Evolutionary conservation across 2,329 filamentous ascomycete genomes (phyloP), one percentile per base, ranked within the genome.

Genomic region (Thelonectria blattea): DNA sequence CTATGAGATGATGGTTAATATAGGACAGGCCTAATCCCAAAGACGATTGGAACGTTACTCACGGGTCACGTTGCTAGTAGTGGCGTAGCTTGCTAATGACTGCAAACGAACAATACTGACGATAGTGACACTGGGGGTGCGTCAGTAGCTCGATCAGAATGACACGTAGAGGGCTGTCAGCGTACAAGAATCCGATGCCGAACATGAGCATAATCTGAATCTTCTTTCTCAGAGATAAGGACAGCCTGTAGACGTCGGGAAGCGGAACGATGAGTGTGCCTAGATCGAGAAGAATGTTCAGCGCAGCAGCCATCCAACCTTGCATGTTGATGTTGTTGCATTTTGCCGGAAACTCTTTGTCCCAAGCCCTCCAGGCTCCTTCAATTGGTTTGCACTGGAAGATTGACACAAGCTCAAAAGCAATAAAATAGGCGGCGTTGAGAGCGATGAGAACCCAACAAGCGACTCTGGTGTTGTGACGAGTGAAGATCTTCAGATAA

Each of bases 291-390:
- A 71, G 64, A 42, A 85, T 84, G 54, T 80, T 80, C 34, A 82
- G 74, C n/a, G 69, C 75, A 0, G 82, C 83, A 9, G 80, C 79
- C 32, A 78, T 74, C 80, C 81, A 85, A 2, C 72, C 78, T 14
- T 83, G 73, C 1, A 74, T 69, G 61, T 82, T 83, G 59, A 80
- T 71, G 48, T 82, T 75, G 47, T 82, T 73, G 65, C 84, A 86
- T 3, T 63, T 71, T 1, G 83, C 83, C 0, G 65, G 22, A 34
- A 76, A 73, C 55, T 78, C 71, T 1, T 75, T 77, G 39, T 81
- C 78, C 81, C 82, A 85, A 2, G 71, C 70, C 0, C 69, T 76
- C 84, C 84, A 86, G 62, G 79, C 80, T 39, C 75, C 79, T 9
- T 70, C 69, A 15, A 85, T 72, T 0, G 83, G 83, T 3, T 58